These are phyloP conservation scores for Metarhizium robertsii DNA, from an alignment of 2,329 filamentous ascomycete species.

Conservation along the genomic window DNA sequence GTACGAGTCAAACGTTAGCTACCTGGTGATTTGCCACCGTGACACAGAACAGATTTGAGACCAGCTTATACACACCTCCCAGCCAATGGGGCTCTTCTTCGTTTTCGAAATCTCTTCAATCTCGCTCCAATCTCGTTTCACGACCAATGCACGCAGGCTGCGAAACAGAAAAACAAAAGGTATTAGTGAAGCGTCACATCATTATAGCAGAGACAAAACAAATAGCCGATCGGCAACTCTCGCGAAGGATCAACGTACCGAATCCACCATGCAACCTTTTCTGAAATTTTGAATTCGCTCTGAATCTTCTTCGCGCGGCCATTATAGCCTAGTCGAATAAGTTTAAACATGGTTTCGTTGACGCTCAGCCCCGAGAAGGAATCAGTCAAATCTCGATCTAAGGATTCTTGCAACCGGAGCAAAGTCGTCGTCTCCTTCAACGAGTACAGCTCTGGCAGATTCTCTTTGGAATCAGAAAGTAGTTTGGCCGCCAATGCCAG, in stretches of 20 bases:
- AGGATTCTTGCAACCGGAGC: constrained; percentile 73
- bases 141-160: constrained; percentile 77
- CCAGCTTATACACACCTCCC: constrained; percentile 59
- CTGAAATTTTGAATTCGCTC: constrained; percentile 84
- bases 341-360: constrained; percentile 85
- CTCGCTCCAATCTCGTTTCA: constrained; percentile 84
- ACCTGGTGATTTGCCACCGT: background rate
- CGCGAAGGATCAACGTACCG: constrained; percentile 31
- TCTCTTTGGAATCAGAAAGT: constrained; percentile 74
- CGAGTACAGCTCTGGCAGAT: constrained; percentile 60
- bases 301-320: constrained; percentile 83
- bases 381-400: constrained; percentile 74
- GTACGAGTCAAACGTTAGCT: background rate
- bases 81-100: constrained; percentile 86
- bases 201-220: background rate
- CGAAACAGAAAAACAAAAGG: background rate
- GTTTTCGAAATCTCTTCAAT: constrained; percentile 74
- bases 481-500: constrained; percentile 78
- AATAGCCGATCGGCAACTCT: background rate
- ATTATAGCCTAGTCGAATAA: constrained; percentile 72
- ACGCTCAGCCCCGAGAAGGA: constrained; percentile 75
- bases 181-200: background rate
- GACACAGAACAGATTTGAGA: background rate
- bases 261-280: constrained; percentile 85
- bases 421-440: constrained; percentile 74